Evolutionary conservation across 805 yeast species (phyloP), one percentile per base, ranked within the genome.

Genomic region (Yarrowia sp.): DNA sequence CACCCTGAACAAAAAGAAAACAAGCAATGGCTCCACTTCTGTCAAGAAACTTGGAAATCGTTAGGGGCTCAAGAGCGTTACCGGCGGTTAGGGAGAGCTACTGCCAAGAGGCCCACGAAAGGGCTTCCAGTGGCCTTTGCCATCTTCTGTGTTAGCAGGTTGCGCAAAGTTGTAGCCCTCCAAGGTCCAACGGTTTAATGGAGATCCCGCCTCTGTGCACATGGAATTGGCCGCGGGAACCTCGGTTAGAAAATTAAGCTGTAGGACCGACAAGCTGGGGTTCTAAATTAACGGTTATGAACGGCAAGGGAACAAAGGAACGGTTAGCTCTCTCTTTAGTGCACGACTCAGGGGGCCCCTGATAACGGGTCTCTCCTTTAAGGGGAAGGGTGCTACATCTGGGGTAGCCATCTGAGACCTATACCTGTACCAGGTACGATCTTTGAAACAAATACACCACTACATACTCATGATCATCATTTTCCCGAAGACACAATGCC

Each of bases 181-280:
- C 26, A 40, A 30, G 38, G 40, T 19, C 28, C 56, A 49, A 49
- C 56, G 56, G 56, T 49, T 32, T 30, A 14, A 30, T 48, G 54
- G 54, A 30, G 54, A 48, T 48, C 54, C 54, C 54, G 54, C 36
- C 19, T 12, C 19, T 32, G 38, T 48, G 56, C 56, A 49, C 56
- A 36, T 48, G 52, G 52, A 19, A 48, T 28, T 7, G 6, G 4
- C 26, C 6, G 35, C 5, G 2, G 52, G 11, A 17, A 11, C 51
- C 51, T 44, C 51, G 51, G 51, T 44, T 10, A 26, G 33, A n/a
- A 19, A 48, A 22, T n/a, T 46, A 48, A 48, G n/a, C 52, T 48
- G 52, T 28, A n/a, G 9, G 52, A 48, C 30, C 28, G 24, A 28
- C 52, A 48, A 48, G 24, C 52, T 30, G 17, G 16, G 26, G 51